Evolutionary conservation across 2,329 filamentous ascomycete species (phyloP).

Genomic region (Onygenales sp.): DNA sequence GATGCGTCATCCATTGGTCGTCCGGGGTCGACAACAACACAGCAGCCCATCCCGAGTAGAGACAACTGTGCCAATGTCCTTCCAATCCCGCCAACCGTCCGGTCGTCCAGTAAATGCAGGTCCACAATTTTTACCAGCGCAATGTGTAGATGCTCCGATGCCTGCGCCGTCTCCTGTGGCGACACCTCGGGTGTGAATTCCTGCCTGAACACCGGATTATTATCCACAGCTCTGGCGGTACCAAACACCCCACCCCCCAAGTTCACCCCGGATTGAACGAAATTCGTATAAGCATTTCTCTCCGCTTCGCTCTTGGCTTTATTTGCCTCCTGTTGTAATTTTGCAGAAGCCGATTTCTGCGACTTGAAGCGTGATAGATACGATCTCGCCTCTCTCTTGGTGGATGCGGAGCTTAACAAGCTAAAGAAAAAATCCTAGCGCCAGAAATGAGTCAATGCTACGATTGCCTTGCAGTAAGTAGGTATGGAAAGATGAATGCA

Average conservation of each 20-base stretch:
- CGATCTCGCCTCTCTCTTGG: slow-evolving; percentile 82
- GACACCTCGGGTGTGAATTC: slow-evolving; percentile 33
- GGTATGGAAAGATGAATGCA: neutral
- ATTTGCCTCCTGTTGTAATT: neutral
- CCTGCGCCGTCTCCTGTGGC: slow-evolving; percentile 21
- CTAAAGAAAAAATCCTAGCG: slow-evolving; percentile 73
- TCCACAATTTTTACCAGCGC: slow-evolving; percentile 77
- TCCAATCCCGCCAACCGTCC: slow-evolving; percentile 63
- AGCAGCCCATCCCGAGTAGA: slow-evolving; percentile 69
- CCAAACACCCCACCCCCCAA: slow-evolving; percentile 49
- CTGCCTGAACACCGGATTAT: slow-evolving; percentile 52
- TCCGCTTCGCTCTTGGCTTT: neutral
- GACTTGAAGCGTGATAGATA: slow-evolving; percentile 79
- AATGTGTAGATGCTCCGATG: slow-evolving; percentile 53
- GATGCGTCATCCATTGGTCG: slow-evolving; percentile 29
- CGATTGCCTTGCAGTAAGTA: no score
- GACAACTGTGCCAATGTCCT: slow-evolving; percentile 76
- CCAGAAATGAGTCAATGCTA: neutral
- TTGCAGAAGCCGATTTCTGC: slow-evolving; percentile 9
- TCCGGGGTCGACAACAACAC: slow-evolving; percentile 69
- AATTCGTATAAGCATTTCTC: neutral
- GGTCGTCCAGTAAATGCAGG: slow-evolving; percentile 60
- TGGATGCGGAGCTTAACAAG: slow-evolving; percentile 77
- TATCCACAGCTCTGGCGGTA: slow-evolving; percentile 47
- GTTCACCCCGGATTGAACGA: slow-evolving; percentile 44